Percentiles rank a stretch among this genome's conserved stretches.
Evolutionary conservation across 495 filamentous ascomycete genomes (phyloP).

Genomic region (Tuber borchii): DNA sequence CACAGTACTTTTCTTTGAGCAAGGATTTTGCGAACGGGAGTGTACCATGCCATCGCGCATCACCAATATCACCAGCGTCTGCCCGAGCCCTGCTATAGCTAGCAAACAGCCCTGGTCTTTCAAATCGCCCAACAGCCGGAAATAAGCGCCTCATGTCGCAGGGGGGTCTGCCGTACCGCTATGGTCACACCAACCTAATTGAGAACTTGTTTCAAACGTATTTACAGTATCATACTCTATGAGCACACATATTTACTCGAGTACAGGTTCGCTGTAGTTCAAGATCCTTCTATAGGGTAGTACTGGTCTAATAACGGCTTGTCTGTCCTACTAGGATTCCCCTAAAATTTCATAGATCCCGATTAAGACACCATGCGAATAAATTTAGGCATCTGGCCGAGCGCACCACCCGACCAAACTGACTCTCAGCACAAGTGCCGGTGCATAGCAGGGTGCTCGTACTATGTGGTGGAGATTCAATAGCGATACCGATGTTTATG

Average conservation of each 20-base stretch:
- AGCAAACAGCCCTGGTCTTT: neutral
- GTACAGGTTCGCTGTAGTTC: neutral
- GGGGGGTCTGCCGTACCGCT: neutral
- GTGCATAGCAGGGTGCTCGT: neutral
- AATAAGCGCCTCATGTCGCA: neutral
- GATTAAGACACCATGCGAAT: neutral
- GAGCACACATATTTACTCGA: no score
- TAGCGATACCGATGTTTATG: neutral
- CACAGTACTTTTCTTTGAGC: no score
- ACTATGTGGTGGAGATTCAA: neutral
- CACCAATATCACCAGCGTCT: neutral
- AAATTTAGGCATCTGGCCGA: neutral
- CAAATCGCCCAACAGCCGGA: neutral
- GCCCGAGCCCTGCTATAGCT: neutral
- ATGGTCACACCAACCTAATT: neutral
- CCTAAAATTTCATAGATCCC: neutral
- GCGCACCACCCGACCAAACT: neutral
- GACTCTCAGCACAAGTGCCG: neutral
- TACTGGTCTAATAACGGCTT: neutral
- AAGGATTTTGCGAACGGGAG: no score
- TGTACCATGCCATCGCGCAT: neutral
- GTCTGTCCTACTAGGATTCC: neutral
- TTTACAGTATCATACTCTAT: neutral
- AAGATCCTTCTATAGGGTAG: neutral
- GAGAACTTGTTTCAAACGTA: neutral